Percentiles rank a stretch among this genome's conserved stretches.
Evolutionary conservation across 768 basidiomycete species (phyloP).

Genomic region (Boletus reticulatus): DNA sequence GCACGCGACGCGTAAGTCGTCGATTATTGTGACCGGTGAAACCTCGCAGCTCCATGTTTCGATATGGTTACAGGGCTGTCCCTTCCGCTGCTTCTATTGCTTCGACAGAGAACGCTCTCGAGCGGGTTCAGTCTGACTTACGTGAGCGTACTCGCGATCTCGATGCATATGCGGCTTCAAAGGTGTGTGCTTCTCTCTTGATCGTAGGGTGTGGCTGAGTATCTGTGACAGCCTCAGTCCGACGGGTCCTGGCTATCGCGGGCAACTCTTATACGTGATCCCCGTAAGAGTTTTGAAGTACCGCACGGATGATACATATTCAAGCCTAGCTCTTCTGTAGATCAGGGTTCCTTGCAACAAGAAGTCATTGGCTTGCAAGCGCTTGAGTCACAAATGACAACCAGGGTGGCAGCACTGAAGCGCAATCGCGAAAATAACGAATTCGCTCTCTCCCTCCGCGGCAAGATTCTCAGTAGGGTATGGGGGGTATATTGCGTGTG

Average conservation of each 20-base stretch:
- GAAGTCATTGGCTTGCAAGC: constrained; percentile 66
- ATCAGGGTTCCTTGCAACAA: constrained; percentile 40
- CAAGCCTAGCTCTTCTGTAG: constrained; percentile 20
- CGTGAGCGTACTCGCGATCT: constrained; percentile 31
- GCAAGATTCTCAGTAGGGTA: constrained; percentile 46
- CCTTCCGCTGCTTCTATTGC: constrained; percentile 36
- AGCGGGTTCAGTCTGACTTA: constrained; percentile 60
- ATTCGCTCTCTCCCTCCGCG: constrained; percentile 54
- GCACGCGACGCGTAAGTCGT: constrained; percentile 24
- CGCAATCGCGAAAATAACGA: constrained; percentile 46
- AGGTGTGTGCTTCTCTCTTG: constrained; percentile 18
- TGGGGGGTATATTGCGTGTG: constrained; percentile 70
- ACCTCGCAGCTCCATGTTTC: constrained; percentile 4
- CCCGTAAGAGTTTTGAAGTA: constrained; percentile 23
- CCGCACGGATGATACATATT: background rate
- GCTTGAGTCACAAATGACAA: constrained; percentile 65
- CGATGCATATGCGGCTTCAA: constrained; percentile 20
- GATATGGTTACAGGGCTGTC: constrained; percentile 17
- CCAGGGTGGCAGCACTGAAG: constrained; percentile 51
- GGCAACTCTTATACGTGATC: constrained; percentile 30
- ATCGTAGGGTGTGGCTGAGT: constrained; percentile 7
- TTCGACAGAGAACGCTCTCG: constrained; percentile 55
- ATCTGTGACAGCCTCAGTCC: constrained; percentile 19
- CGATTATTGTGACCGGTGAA: constrained; percentile 12
- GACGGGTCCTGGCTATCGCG: constrained; percentile 30